A percentile compares a stretch with the other conserved stretches of the same genome.
Evolutionary conservation across 2,329 filamentous ascomycete genomes (phyloP).

Genomic region (Podosphaera fusca): DNA sequence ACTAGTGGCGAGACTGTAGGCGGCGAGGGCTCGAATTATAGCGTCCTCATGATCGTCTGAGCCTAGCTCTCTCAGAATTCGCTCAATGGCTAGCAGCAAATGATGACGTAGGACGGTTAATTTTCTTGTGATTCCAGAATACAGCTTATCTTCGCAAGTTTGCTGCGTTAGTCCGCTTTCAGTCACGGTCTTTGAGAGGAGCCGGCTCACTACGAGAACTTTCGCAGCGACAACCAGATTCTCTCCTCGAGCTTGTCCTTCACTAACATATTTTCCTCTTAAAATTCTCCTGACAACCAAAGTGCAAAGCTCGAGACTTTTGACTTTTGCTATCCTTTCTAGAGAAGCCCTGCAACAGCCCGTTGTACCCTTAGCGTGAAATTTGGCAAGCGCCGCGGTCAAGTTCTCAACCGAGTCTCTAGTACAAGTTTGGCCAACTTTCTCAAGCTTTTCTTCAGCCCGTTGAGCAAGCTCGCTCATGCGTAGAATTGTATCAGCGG

Average conservation of each 20-base stretch:
- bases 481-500: conserved; percentile 76
- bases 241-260: conserved; percentile 4
- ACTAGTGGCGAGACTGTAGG: conserved; percentile 61
- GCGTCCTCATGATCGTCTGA: conserved; percentile 15
- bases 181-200: conserved; percentile 51
- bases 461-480: conserved; percentile 62
- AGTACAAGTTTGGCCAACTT: conserved; percentile 58
- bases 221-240: conserved; percentile 39
- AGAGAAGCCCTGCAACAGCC: conserved; percentile 11
- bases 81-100: conserved; percentile 44
- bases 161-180: conserved; percentile 22
- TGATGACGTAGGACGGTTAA: conserved; percentile 37
- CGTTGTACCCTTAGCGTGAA: conserved; percentile 17
- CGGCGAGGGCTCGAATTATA: conserved; percentile 52
- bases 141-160: conserved; percentile 14
- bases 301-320: conserved; percentile 28
- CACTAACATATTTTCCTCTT: conserved; percentile 16
- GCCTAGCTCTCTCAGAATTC: conserved; percentile 33
- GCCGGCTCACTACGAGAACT: conserved; percentile 49
- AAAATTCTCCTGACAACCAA: conserved; percentile 27
- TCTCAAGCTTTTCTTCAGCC: conserved; percentile 47
- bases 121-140: conserved; percentile 41
- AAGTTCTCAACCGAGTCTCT: conserved; percentile 46
- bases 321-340: conserved; percentile 20
- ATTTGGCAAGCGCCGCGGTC: conserved; percentile 28